Evolutionary conservation across 805 yeast genomes (phyloP), one percentile per base, ranked within the genome.

Genomic region (Cyberlindnera bimundalis): DNA sequence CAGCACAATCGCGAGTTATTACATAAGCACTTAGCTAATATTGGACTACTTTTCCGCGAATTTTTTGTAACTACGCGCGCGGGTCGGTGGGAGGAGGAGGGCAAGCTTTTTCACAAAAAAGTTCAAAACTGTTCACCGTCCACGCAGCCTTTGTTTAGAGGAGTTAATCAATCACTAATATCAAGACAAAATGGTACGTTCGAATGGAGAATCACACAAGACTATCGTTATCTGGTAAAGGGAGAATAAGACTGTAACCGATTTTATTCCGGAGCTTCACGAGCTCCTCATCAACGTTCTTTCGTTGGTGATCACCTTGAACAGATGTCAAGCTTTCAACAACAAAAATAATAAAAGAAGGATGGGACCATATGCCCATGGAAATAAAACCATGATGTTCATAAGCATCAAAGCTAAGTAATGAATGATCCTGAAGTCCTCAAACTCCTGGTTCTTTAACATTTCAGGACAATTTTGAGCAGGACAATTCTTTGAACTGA

Each of bases 141-240:
- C 38, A 29, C 17, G 14, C 28, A 19, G 32, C 21, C 16, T 15
- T 7, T 19, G 29, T 20, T 7, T 12, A 30, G 23, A 21, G 14
- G 20, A 33, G 15, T 14, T 20, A 35, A 11, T 31, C n/a, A 36
- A 38, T 33, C 41, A 38, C 42, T 21, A 19, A 33, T 24, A 42
- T 37, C 42, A 42, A 42, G 46, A 42, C 46, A 42, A 42, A 42
- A 42, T 42, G 46, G 46, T 42, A 38, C 36, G 46, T 42, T 10
- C 18, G 12, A 25, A 14, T 9, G 16, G 24, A 34, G 19, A 29
- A 29, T 13, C 7, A 12, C 14, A 33, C 17, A 21, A 9, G 19
- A 18, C 16, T 7, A 21, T 7, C 24, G 24, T 24, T 24, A 20
- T 18, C 30, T 33, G 36, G 18, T 26, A 25, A 19, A 28, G 36